Evolutionary conservation across 2,329 filamentous ascomycete species (phyloP), one percentile per base, ranked within the genome.

Genomic region (Penicillium sp.): DNA sequence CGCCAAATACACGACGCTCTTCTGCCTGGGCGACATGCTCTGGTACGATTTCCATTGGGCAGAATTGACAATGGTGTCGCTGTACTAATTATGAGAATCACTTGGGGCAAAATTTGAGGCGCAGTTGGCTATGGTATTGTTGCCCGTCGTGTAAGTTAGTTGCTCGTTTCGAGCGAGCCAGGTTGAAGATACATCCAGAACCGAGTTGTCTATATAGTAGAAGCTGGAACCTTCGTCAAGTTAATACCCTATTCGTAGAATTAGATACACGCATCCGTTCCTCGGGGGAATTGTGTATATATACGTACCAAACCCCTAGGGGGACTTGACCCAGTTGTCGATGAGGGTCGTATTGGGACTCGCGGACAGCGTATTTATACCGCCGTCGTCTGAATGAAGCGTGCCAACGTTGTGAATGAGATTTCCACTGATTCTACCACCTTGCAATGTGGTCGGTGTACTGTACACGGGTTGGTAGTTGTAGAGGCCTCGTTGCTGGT

Each of bases 221-320:
- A 44, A 44, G 40, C 40, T 44, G 40, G 40, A 44, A 19, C 40
- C 40, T 22, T 44, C 40, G 40, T 44, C 40, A 44, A 44, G 40
- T 3, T 44, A 44, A 24, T 24, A 44, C n/a, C 40, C 40, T 44
- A 44, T 44, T 42, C 12, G 15, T 24, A 22, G 40, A 44, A 9
- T 44, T 12, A 44, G 40, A 44, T 44, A 22, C 17, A 44, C 3
- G 9, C n/a, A 22, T 13, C 19, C 40, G 8, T 44, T 44, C 40
- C 19, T 24, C n/a, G 17, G 40, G 40, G 40, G 9, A 13, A 13
- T 44, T 8, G 9, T 44, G 40, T 22, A 9, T 44, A 44, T 22
- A 19, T 44, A 24, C 40, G 19, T 44, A 44, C 40, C 40, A 44
- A 22, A 44, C 13, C 8, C 40, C 10, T 22, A 3, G 10, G 19